Evolutionary conservation across 2,329 filamentous ascomycete genomes (phyloP), one percentile per base, ranked within the genome.

Genomic region (Epichloe elymi): DNA sequence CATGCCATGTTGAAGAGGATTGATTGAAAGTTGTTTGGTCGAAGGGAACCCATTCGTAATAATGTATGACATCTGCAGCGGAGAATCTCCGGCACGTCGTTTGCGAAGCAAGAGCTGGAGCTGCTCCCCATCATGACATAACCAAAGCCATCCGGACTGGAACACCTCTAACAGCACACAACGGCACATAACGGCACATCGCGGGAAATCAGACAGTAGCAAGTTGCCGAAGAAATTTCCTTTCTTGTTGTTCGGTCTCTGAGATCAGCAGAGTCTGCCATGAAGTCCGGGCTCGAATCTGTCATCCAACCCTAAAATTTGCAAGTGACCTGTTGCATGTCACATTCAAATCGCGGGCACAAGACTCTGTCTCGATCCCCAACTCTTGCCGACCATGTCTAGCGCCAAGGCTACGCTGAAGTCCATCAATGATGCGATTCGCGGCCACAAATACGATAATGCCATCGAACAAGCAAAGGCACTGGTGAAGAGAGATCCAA

Each of bases 391-490:
- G 23, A 50, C 42, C 41, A 79, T 79, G 76, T 73, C 75, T 41
- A 67, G 66, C 55, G 65, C 73, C 63, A 95, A 95, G 70, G 77
- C 83, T 49, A 80, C 83, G 53, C 74, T 96, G 59, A 95, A 95
- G 71, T 80, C 83, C 57, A 85, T 93, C 57, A 86, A 85, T 63
- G 78, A 86, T 56, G 83, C 85, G 45, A 76, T 95, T 58, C 86
- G 88, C 62, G 77, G 82, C 54, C 79, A 86, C 60, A 85, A 93
- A 61, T 95, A 83, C 71, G 83, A 85, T 54, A 82, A 86, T 61
- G 88, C 85, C 42, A 75, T 83, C 48, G 71, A 78, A 33, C 81
- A 88, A 63, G 82, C 87, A 4, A 75, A 80, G 54, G 76, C 78
- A 30, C 73, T 94, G 38, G 70, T 95, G 46, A 74, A 82, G 49